Evolutionary conservation across 2,329 filamentous ascomycete species (phyloP).

Genomic region (Aspergillus sp.): DNA sequence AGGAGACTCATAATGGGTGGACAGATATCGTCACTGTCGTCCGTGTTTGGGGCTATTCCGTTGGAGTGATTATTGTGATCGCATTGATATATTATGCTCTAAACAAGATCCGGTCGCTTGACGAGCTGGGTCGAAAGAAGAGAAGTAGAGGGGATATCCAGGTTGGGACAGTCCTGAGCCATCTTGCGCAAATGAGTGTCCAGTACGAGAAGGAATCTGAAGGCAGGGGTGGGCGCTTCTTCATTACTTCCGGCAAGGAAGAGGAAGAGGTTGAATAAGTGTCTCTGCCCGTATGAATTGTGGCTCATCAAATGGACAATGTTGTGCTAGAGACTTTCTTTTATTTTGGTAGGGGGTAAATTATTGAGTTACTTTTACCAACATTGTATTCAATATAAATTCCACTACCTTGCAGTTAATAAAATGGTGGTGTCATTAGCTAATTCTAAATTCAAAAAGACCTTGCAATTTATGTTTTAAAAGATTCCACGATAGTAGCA

Average conservation of each 20-base stretch:
- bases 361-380: too few species aligned
- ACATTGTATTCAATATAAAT: too few species aligned
- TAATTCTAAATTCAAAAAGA: too few species aligned
- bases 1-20: constrained; percentile 44
- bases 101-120: constrained; percentile 38
- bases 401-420: too few species aligned
- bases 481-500: too few species aligned
- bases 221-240: constrained; percentile 26
- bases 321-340: too few species aligned
- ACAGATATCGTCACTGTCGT: constrained; percentile 50
- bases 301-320: too few species aligned
- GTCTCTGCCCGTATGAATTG: too few species aligned
- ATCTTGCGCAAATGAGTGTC: constrained; percentile 41
- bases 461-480: too few species aligned
- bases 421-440: too few species aligned
- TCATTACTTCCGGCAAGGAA: constrained; percentile 35
- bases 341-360: too few species aligned
- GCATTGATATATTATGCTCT: constrained; percentile 43
- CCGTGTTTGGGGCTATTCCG: constrained; percentile 44
- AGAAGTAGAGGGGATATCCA: constrained; percentile 42
- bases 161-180: constrained; percentile 44
- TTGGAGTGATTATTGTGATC: constrained; percentile 45
- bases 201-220: constrained; percentile 43
- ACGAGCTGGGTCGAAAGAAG: constrained; percentile 42
- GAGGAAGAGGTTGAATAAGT: constrained; percentile 37